These are phyloP conservation scores for Leccinum subtestaceum DNA, from an alignment of 768 basidiomycete genomes.

Conservation along the genomic window DNA sequence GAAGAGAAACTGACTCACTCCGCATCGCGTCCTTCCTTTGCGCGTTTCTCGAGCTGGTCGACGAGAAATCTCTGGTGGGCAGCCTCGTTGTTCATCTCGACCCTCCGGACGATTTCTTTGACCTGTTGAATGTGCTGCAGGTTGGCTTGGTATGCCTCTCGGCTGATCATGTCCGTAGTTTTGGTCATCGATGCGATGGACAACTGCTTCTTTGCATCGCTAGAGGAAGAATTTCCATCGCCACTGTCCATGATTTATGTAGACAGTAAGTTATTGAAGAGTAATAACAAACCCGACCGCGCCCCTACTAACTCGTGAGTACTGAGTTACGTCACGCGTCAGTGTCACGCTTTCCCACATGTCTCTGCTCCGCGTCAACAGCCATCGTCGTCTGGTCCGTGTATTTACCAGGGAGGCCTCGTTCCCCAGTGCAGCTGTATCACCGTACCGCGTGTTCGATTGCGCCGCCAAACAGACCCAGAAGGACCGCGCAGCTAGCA, in stretches of 20 bases:
- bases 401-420: conserved; percentile 49
- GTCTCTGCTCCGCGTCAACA: conserved; percentile 9
- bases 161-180: conserved; percentile 16
- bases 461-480: conserved; percentile 74
- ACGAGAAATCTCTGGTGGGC: conserved; percentile 37
- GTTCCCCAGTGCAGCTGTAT: conserved; percentile 36
- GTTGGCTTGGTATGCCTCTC: conserved; percentile 26
- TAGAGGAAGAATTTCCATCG: background rate
- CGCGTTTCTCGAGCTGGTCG: conserved; percentile 34
- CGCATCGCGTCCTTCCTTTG: conserved; percentile 46
- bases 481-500: conserved; percentile 65
- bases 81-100: conserved; percentile 41
- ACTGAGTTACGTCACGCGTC: conserved; percentile 14
- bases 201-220: conserved; percentile 9
- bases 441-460: conserved; percentile 82
- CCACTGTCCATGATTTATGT: conserved; percentile 18
- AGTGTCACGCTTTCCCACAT: conserved; percentile 20
- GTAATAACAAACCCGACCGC: background rate
- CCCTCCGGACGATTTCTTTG: conserved; percentile 28
- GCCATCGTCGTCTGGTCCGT: conserved; percentile 28
- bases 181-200: conserved; percentile 26
- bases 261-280: no score
- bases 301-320: background rate
- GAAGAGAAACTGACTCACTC: conserved; percentile 32
- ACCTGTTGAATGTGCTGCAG: conserved; percentile 25